Percentiles rank a stretch among this genome's conserved stretches.
Evolutionary conservation across 2,329 filamentous ascomycete genomes (phyloP).

Genomic region (Cercospora sp.): DNA sequence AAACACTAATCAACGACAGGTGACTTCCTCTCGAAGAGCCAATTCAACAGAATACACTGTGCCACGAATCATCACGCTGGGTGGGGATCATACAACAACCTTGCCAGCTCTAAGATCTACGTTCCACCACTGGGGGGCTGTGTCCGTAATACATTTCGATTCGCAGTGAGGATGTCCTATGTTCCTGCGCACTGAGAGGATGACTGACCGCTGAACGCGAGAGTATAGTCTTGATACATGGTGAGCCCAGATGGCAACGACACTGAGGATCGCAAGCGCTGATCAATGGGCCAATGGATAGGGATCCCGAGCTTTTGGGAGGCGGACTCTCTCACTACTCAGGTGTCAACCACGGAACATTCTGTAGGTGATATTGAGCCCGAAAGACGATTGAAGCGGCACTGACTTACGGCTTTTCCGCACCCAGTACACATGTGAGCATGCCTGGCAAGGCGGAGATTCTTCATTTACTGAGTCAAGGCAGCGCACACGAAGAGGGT

Average conservation of each 20-base stretch:
- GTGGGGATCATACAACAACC: conserved; percentile 59
- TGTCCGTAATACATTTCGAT: conserved; percentile 61
- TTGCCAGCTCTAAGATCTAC: conserved; percentile 55
- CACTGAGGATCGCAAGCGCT: background rate
- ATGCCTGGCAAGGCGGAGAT: background rate
- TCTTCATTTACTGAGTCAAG: conserved; percentile 44
- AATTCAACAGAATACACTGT: conserved; percentile 46
- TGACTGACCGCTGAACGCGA: background rate
- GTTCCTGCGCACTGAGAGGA: background rate
- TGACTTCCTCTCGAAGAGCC: conserved; percentile 35
- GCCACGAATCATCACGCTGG: conserved; percentile 55
- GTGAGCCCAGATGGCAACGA: background rate
- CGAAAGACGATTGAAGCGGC: background rate
- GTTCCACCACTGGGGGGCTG: conserved; percentile 52
- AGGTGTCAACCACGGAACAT: conserved; percentile 62
- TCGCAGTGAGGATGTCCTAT: conserved; percentile 46
- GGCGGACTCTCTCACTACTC: conserved; percentile 62
- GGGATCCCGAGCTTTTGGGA: conserved; percentile 57
- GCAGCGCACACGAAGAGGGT: conserved; percentile 63
- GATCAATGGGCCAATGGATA: background rate
- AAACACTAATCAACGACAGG: background rate
- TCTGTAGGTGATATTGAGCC: background rate
- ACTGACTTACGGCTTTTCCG: background rate
- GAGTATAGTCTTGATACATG: conserved; percentile 11
- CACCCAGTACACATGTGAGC: background rate